Evolutionary conservation across 2,329 filamentous ascomycete genomes (phyloP), one percentile per base, ranked within the genome.

Genomic region (Colletotrichum gigasporum): DNA sequence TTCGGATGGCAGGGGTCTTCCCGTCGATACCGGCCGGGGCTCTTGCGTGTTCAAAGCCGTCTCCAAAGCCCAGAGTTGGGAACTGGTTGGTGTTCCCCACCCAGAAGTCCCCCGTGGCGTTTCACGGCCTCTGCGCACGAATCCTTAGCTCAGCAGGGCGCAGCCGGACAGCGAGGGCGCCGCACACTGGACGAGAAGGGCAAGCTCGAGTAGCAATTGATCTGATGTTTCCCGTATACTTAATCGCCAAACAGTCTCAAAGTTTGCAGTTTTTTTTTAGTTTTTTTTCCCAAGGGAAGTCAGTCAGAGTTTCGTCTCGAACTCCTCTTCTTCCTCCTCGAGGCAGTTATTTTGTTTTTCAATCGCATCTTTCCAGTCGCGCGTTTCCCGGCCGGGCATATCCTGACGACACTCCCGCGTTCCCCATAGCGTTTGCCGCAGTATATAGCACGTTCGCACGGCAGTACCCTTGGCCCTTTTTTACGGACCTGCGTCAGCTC

Each of bases 401-500:
- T 8, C 28, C 37, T 12, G 35, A 61, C 26, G 30, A 18, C 57
- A 45, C 3, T 59, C 18, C 54, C 37, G 54, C 39, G 26, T 60
- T 47, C 41, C 41, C 47, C 45, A 24, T 53, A 62, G 30, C 22
- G 41, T 12, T 28, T 14, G 34, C 50, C 28, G 52, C 26, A n/a
- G 28, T 22, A 42, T 34, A 32, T 24, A 37, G 42, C 37, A 44
- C 51, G 37, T 54, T 24, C 22, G 11, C 28, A 55, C n/a, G n/a
- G n/a, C n/a, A n/a, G n/a, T n/a, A n/a, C 30, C 53, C 41, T 45
- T 56, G 51, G 35, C 14, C 28, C 34, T 28, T 52, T 34, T 16
- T 4, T 26, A 47, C 42, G 61, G 62, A 65, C 56, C 62, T 62
- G 62, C 56, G 56, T 62, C 62, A 65, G 56, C 62, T 62, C 35